Percentiles rank a stretch among this genome's conserved stretches.
Evolutionary conservation across 768 basidiomycete species (phyloP).

Genomic region (Boletus coccyginus): DNA sequence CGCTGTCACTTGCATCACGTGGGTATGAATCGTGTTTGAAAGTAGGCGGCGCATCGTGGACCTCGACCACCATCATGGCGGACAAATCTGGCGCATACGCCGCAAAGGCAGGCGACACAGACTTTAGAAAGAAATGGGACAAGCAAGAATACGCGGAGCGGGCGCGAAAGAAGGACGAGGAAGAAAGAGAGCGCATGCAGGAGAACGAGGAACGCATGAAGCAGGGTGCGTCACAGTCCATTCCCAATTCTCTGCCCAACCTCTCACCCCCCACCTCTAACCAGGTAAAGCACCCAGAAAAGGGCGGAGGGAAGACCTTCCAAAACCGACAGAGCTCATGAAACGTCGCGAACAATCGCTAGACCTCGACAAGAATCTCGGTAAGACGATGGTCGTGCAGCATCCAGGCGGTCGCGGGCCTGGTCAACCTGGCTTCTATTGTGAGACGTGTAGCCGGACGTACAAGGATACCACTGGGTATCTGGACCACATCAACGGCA

Average conservation of each 20-base stretch:
- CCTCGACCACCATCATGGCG: conserved; percentile 18
- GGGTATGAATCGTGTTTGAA: neutral
- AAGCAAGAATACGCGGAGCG: conserved; percentile 86
- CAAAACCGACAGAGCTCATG: conserved; percentile 93
- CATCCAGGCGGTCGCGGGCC: conserved; percentile 78
- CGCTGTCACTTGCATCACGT: neutral
- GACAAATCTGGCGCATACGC: conserved; percentile 36
- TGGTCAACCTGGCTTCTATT: conserved; percentile 92
- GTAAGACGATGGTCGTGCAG: conserved; percentile 93
- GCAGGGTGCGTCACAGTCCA: conserved; percentile 55
- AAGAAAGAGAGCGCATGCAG: conserved; percentile 79
- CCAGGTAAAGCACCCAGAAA: conserved; percentile 81
- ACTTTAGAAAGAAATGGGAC: conserved; percentile 91
- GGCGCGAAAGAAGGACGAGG: conserved; percentile 77
- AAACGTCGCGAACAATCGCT: conserved; percentile 81
- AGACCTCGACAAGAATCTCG: conserved; percentile 92
- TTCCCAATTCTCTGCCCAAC: neutral
- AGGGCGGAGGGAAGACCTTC: conserved; percentile 66
- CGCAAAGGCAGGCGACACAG: conserved; percentile 54
- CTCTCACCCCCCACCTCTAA: neutral
- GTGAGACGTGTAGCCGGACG: conserved; percentile 86
- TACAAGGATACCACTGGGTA: conserved; percentile 95
- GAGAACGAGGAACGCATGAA: conserved; percentile 83
- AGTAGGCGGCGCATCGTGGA: neutral
- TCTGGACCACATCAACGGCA: conserved; percentile 92